A percentile compares a stretch with the other conserved stretches of the same genome.
phyloP scores from a whole-genome alignment of 495 filamentous ascomycete genomes.

The Cenococcum geophilum region DNA sequence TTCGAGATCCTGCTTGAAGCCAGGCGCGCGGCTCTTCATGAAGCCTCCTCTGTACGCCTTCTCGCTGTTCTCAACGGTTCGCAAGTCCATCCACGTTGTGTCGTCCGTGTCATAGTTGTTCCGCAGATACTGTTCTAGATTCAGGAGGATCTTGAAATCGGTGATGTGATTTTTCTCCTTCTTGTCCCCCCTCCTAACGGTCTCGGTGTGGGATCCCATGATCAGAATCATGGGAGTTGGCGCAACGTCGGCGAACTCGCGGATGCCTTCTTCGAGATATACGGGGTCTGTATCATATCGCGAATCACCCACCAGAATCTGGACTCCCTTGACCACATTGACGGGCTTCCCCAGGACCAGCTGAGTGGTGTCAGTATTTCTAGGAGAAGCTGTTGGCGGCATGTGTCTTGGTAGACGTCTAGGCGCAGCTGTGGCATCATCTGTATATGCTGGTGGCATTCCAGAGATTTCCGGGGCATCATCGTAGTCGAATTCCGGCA shows the following conservation, averaged over 20 bases:
- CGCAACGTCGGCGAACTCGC: conserved; percentile 14
- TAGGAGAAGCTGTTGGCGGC: conserved; percentile 15
- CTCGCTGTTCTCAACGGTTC: conserved; percentile 31
- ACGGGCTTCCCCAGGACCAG: background rate
- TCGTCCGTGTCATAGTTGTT: conserved; percentile 10
- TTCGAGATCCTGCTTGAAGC: conserved; percentile 31
- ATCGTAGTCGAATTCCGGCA: conserved; percentile 33
- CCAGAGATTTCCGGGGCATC: conserved; percentile 30
- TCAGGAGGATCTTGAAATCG: conserved; percentile 49
- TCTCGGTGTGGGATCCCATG: conserved; percentile 41
- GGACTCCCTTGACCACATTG: conserved; percentile 12
- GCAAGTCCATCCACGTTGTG: conserved; percentile 11
- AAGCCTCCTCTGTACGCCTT: conserved; percentile 33
- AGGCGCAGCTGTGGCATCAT: conserved; percentile 16
- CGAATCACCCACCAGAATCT: conserved; percentile 21
- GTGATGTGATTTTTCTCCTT: conserved; percentile 41
- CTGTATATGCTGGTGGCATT: conserved; percentile 32
- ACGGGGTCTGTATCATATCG: conserved; percentile 41
- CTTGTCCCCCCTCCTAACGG: conserved; percentile 42
- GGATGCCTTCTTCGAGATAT: conserved; percentile 43
- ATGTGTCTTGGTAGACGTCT: conserved; percentile 17
- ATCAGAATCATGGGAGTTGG: conserved; percentile 42
- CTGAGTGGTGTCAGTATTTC: conserved; percentile 5
- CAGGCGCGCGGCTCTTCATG: conserved; percentile 27
- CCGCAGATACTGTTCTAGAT: conserved; percentile 46